phyloP scores from a whole-genome alignment of 2,329 filamentous ascomycete species.

The Phialemoniopsis sp. region DNA sequence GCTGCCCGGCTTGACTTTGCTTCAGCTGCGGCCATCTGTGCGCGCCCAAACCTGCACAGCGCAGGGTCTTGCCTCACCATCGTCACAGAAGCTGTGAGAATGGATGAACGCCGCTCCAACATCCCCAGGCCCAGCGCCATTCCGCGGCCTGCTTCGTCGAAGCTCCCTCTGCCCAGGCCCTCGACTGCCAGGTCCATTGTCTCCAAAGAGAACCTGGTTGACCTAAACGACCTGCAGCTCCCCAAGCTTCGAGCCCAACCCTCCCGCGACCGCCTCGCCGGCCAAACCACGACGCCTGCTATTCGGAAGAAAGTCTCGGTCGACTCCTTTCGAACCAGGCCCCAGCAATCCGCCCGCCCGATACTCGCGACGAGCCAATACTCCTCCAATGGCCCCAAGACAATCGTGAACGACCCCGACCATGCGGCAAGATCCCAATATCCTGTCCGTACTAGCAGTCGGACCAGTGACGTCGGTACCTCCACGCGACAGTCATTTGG shows the following conservation, averaged over 20 bases:
- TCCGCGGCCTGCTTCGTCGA: slow-evolving; percentile 7
- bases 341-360: not conserved
- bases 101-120: not conserved
- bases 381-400: not conserved
- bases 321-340: not conserved
- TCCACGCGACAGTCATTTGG: no score
- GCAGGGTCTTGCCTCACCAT: no score
- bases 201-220: slow-evolving; percentile 13
- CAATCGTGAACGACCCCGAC: slow-evolving; percentile 1
- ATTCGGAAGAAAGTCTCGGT: slow-evolving; percentile 1
- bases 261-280: slow-evolving; percentile 32
- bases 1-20: no score
- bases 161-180: slow-evolving; percentile 5
- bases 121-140: slow-evolving; percentile 9
- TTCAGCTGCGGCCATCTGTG: no score
- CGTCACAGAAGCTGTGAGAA: no score
- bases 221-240: slow-evolving; percentile 25
- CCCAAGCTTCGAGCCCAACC: slow-evolving; percentile 34
- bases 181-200: slow-evolving; percentile 10
- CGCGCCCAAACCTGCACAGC: no score
- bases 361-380: not conserved
- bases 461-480: no score
- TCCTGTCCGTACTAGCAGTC: no score
- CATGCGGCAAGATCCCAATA: no score
- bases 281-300: slow-evolving; percentile 6